Evolutionary conservation across 176 grass and related monocot species (phyloP).

Genomic region (Aegilops tauschii): DNA sequence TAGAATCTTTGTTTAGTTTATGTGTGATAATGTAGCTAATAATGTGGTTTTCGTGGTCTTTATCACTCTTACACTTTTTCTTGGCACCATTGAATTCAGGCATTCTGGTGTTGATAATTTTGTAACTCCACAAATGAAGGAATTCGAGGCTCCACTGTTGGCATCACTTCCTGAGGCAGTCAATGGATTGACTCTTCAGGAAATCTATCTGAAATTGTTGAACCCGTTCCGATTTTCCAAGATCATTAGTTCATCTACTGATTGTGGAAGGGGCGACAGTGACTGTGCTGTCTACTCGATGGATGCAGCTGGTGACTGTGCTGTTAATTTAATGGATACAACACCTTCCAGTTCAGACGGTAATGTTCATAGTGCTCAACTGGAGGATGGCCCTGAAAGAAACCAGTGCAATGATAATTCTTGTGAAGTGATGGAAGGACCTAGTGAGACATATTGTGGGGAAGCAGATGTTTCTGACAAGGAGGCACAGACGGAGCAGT

Average conservation of each 20-base stretch:
- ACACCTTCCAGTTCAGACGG: conserved; percentile 27
- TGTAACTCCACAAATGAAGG: conserved; percentile 30
- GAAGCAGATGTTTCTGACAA: conserved; percentile 24
- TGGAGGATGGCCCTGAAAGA: conserved; percentile 31
- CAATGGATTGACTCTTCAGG: conserved; percentile 55
- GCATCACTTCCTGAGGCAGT: conserved; percentile 56
- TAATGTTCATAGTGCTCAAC: conserved; percentile 11
- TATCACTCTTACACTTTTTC: conserved; percentile 22
- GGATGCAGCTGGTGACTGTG: conserved; percentile 17
- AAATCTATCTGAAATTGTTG: conserved; percentile 62
- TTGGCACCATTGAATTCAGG: conserved; percentile 32
- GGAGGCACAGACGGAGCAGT: background rate
- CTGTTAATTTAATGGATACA: conserved; percentile 31
- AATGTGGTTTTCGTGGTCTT: background rate
- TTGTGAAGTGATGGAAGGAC: conserved; percentile 18
- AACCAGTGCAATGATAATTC: conserved; percentile 16
- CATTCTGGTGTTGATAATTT: conserved; percentile 38
- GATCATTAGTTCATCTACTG: conserved; percentile 32
- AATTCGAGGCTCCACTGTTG: conserved; percentile 66
- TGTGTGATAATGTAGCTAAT: conserved; percentile 22
- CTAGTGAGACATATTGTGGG: background rate
- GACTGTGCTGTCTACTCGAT: conserved; percentile 15
- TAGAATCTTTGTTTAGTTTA: background rate
- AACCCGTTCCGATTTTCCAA: conserved; percentile 61
- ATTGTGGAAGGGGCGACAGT: conserved; percentile 25